A percentile compares a stretch with the other conserved stretches of the same genome.
phyloP scores from a whole-genome alignment of 2,329 filamentous ascomycete genomes.

The Akanthomyces uredinophilus region DNA sequence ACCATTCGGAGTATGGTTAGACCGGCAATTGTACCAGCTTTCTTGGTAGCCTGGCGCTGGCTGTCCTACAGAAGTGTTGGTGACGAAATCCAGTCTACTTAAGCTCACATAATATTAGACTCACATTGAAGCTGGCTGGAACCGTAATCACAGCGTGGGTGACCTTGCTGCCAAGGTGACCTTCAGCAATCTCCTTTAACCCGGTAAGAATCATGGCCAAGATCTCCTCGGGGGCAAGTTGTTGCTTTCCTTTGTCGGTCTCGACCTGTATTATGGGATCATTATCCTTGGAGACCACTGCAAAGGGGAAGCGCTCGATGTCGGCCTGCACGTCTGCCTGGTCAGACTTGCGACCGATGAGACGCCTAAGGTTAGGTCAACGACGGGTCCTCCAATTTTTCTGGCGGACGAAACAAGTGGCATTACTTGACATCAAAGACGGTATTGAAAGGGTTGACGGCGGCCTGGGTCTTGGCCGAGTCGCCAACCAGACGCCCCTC shows the following conservation, averaged over 20 bases:
- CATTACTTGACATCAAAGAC: constrained; percentile 77
- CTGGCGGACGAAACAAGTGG: not conserved
- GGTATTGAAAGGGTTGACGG: constrained; percentile 69
- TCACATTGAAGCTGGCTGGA: constrained; percentile 87
- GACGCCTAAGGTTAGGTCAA: constrained; percentile 50
- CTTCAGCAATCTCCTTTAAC: constrained; percentile 80
- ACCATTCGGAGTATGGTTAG: constrained; percentile 94
- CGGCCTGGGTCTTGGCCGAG: constrained; percentile 24
- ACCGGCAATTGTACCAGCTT: constrained; percentile 85
- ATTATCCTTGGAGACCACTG: constrained; percentile 80
- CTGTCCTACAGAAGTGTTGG: constrained; percentile 54
- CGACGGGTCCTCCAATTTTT: not conserved
- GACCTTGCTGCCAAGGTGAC: constrained; percentile 75
- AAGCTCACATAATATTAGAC: constrained; percentile 15
- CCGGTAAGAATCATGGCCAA: constrained; percentile 77
- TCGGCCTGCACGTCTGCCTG: constrained; percentile 85
- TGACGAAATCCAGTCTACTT: not conserved
- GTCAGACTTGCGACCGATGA: constrained; percentile 75
- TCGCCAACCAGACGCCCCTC: constrained; percentile 96
- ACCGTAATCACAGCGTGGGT: constrained; percentile 89
- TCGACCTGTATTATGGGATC: constrained; percentile 69
- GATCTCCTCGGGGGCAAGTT: constrained; percentile 75
- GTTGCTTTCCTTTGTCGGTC: constrained; percentile 59
- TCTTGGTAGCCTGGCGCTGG: constrained; percentile 88
- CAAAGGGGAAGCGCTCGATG: constrained; percentile 98